Conservation (phyloP, 106 monocot genomes). For the Gastrodia elata region DNA sequence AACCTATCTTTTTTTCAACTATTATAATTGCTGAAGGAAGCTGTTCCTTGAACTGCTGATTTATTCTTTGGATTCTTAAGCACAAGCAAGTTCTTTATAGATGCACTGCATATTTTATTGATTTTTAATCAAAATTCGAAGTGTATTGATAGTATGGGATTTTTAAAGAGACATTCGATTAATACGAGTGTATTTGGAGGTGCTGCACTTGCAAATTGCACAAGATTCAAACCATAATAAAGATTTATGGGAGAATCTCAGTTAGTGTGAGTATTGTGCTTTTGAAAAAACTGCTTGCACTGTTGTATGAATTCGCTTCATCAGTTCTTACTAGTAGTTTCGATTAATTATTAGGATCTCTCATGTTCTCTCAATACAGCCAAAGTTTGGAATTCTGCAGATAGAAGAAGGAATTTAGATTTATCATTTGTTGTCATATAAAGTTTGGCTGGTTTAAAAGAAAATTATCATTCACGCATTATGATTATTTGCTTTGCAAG, state of each 20-base stretch:
- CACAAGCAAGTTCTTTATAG: not conserved
- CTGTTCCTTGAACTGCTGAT: not conserved
- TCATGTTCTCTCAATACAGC: not conserved
- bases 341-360: too few species aligned
- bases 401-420: not conserved
- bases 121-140: not conserved
- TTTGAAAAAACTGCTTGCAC: not conserved
- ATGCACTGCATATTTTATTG: not conserved
- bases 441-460: not conserved
- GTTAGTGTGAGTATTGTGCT: not conserved
- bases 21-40: not conserved
- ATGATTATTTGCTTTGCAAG: too few species aligned
- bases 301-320: not conserved
- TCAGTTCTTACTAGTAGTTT: too few species aligned
- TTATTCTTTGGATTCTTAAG: not conserved
- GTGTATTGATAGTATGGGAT: not conserved
- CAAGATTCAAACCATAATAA: not conserved
- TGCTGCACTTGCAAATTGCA: not conserved
- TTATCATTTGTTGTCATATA: not conserved
- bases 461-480: not conserved
- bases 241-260: not conserved
- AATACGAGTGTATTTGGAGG: not conserved
- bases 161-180: too few species aligned
- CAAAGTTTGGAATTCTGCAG: not conserved
- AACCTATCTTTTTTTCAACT: not conserved